A percentile compares a stretch with the other conserved stretches of the same genome.
Conservation (phyloP, 2,329 filamentous ascomycete genomes). For the Pestalotiopsis sp. region DNA sequence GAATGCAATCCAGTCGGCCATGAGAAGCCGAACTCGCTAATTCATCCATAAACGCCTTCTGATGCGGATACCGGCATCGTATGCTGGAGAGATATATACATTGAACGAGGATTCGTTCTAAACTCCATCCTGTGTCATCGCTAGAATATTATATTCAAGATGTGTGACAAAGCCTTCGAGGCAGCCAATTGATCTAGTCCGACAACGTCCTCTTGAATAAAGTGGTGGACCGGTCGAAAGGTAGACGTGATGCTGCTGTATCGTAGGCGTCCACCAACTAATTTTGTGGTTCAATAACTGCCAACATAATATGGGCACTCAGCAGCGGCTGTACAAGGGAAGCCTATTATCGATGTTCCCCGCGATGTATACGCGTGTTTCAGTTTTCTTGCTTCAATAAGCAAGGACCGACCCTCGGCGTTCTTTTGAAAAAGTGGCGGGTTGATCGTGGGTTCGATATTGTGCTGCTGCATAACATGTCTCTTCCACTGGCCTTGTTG, state of each 20-base stretch:
- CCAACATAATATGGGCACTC: no score
- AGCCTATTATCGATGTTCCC: no score
- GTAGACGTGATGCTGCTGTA: no score
- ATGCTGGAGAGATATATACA: neutral
- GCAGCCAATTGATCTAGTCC: neutral
- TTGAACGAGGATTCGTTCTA: neutral
- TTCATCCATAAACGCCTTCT: neutral
- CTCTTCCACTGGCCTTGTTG: conserved; percentile 61
- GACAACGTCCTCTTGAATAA: no score
- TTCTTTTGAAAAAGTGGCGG: neutral
- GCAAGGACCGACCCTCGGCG: neutral
- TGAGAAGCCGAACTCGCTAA: neutral
- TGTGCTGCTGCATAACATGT: conserved; percentile 59
- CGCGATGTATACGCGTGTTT: no score
- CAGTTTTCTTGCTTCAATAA: no score
- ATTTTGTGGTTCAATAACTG: no score
- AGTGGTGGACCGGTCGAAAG: no score
- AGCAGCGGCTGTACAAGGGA: no score
- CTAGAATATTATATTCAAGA: neutral
- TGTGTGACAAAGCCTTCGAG: neutral
- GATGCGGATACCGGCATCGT: neutral
- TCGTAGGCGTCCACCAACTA: no score
- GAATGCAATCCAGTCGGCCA: neutral
- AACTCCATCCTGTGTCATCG: neutral
- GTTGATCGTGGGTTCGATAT: neutral